Conservation (phyloP, 2,329 filamentous ascomycete genomes). For the Fusarium musae region DNA sequence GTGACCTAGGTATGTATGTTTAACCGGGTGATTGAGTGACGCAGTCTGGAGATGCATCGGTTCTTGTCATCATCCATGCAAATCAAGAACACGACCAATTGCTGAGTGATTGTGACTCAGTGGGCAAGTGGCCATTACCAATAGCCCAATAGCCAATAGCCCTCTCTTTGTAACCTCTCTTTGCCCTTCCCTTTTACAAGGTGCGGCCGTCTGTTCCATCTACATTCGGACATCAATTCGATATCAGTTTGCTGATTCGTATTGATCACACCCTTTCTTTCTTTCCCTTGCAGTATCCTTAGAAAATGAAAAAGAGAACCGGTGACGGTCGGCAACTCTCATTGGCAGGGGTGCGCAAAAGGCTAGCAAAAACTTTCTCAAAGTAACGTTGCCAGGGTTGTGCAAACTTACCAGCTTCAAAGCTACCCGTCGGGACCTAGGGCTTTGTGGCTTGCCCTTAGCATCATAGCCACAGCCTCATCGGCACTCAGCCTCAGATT, state of each 20-base stretch:
- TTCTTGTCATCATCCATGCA: neutral
- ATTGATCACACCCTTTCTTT: conserved; percentile 36
- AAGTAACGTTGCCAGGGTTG: conserved; percentile 39
- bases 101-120: conserved; percentile 33
- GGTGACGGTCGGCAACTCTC: conserved; percentile 7
- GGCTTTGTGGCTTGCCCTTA: conserved; percentile 30
- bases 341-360: conserved; percentile 11
- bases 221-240: conserved; percentile 1
- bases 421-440: conserved; percentile 8
- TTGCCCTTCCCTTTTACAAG: conserved; percentile 9
- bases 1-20: neutral
- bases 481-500: conserved; percentile 20
- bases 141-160: neutral
- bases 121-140: conserved; percentile 19
- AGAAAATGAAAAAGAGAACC: neutral
- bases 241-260: conserved; percentile 23
- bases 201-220: conserved; percentile 14
- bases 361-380: conserved; percentile 6
- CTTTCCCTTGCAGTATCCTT: conserved; percentile 6
- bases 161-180: conserved; percentile 13
- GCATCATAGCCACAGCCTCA: conserved; percentile 21
- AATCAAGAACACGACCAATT: conserved; percentile 10
- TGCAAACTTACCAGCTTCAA: conserved; percentile 14
- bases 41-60: conserved; percentile 14
- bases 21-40: conserved; percentile 14